These are phyloP conservation scores for Rhodotorula sp. DNA, from an alignment of 1,284 basidiomycete species.

Conservation along the genomic window DNA sequence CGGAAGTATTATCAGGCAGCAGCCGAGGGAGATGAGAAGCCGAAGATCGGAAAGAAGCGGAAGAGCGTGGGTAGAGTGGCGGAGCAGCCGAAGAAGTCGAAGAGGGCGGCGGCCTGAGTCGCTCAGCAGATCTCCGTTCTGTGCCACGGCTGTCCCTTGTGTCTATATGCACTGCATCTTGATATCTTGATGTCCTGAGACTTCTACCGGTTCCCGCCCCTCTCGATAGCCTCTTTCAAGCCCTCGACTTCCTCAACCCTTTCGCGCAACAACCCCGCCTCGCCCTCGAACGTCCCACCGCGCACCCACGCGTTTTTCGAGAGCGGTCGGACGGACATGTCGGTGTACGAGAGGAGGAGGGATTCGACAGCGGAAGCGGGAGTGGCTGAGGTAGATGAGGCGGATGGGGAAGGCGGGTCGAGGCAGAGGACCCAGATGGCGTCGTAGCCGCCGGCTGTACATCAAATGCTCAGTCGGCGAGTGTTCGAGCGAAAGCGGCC, in stretches of 20 bases:
- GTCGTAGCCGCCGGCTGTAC: constrained; percentile 91
- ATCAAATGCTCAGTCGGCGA: background rate
- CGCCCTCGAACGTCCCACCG: constrained; percentile 51
- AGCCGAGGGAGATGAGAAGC: background rate
- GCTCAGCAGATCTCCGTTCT: background rate
- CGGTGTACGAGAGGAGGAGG: constrained; percentile 13
- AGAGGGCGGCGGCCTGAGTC: background rate
- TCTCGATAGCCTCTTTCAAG: constrained; percentile 16
- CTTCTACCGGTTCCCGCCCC: background rate
- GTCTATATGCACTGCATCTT: no score
- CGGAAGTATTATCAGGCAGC: background rate
- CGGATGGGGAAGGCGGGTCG: constrained; percentile 55
- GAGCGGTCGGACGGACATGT: constrained; percentile 69
- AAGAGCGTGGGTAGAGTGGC: background rate
- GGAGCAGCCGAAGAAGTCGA: background rate
- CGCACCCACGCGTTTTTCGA: constrained; percentile 69
- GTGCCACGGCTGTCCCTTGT: no score
- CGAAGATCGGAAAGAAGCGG: background rate
- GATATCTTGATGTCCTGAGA: no score
- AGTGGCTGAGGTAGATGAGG: background rate
- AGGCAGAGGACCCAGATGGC: constrained; percentile 88
- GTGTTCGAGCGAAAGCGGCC: no score
- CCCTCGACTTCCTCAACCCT: constrained; percentile 20
- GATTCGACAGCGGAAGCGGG: constrained; percentile 43
- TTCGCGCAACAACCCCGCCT: constrained; percentile 20